Conservation (phyloP, 1,284 basidiomycete genomes). For the Trichosporon coremiiforme region DNA sequence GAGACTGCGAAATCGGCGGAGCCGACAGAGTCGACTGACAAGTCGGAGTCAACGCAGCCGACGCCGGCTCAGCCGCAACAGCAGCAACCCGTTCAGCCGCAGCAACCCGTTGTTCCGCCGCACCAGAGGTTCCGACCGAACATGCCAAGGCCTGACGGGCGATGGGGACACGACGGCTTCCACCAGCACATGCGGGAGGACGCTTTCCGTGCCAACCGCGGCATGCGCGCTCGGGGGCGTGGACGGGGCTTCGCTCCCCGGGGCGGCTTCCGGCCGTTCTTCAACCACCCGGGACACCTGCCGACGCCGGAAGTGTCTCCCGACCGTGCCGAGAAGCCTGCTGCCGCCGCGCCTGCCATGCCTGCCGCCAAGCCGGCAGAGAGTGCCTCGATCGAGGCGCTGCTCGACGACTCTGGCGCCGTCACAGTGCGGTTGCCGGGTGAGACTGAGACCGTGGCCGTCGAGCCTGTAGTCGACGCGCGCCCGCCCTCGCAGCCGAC, state of each 20-base stretch:
- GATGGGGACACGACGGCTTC: constrained; percentile 52
- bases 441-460: constrained; percentile 15
- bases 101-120: constrained; percentile 14
- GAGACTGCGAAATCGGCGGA: background rate
- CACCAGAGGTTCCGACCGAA: constrained; percentile 25
- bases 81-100: too few relatives aligned
- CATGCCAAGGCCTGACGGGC: constrained; percentile 22
- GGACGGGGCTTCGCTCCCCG: constrained; percentile 25
- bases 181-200: constrained; percentile 34
- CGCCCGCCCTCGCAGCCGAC: constrained; percentile 25
- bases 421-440: constrained; percentile 47
- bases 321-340: constrained; percentile 23
- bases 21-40: constrained; percentile 41
- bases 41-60: constrained; percentile 23
- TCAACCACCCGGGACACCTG: constrained; percentile 20
- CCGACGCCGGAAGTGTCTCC: constrained; percentile 32
- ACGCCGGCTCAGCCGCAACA: too few relatives aligned
- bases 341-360: background rate
- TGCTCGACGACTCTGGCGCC: constrained; percentile 37
- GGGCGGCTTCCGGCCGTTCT: constrained; percentile 16
- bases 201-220: constrained; percentile 25
- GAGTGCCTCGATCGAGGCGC: constrained; percentile 32
- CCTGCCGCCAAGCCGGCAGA: constrained; percentile 21
- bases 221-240: constrained; percentile 28
- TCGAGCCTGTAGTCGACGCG: background rate